These are phyloP conservation scores for Leptographium galeiforme DNA, from an alignment of 2,329 filamentous ascomycete genomes.

Conservation along the genomic window DNA sequence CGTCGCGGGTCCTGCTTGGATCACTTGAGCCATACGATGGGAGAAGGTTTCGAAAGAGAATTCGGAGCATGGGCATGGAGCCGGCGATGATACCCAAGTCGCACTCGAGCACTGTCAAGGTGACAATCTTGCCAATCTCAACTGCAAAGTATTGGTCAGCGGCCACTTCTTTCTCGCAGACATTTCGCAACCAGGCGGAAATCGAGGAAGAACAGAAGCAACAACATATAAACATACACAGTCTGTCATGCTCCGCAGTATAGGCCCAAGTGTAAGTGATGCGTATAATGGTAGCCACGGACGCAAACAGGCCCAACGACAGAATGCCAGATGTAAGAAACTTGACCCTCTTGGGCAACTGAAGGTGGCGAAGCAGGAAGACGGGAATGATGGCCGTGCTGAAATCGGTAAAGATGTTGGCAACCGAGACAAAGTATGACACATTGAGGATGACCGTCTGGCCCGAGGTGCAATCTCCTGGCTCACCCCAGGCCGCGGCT, in stretches of 20 bases:
- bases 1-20: background rate
- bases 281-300: background rate
- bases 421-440: conserved; percentile 16
- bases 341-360: conserved; percentile 10
- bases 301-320: background rate
- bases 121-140: conserved; percentile 26
- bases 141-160: background rate
- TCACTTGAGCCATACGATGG: background rate
- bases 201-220: background rate
- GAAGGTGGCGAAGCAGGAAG: conserved; percentile 15
- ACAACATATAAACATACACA: background rate
- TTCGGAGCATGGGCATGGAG: conserved; percentile 10
- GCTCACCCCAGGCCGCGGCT: background rate
- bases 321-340: background rate
- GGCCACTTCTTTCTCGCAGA: background rate
- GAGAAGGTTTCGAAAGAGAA: background rate
- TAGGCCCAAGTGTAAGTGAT: conserved; percentile 1
- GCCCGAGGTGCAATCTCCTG: conserved; percentile 10
- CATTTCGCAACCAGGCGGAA: background rate
- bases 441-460: conserved; percentile 12
- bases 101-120: conserved; percentile 28
- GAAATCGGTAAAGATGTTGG: conserved; percentile 19
- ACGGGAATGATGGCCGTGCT: conserved; percentile 14
- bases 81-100: conserved; percentile 25
- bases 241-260: background rate